These are phyloP conservation scores for Diddensiella transvaalensis DNA, from an alignment of 805 yeast genomes.

Conservation along the genomic window DNA sequence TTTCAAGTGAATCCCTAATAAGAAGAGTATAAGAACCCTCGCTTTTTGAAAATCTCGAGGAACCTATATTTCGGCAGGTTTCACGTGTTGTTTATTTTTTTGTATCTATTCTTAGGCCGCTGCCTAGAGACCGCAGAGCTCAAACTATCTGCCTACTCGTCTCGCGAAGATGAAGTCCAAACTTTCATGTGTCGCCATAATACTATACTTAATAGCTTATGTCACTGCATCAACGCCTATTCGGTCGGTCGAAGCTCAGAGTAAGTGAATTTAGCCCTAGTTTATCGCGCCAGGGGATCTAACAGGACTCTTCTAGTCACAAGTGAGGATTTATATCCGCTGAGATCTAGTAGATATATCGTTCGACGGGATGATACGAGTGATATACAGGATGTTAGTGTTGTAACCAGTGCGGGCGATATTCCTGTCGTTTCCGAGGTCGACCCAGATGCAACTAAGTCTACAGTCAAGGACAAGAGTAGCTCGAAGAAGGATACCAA, in stretches of 20 bases:
- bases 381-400: not conserved
- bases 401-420: not conserved
- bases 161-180: not conserved
- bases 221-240: not conserved
- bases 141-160: not conserved
- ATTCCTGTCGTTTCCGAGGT: conserved; percentile 3
- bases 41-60: too few relatives aligned
- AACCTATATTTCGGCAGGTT: too few relatives aligned
- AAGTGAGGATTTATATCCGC: not conserved
- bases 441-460: not conserved
- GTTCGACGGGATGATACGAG: not conserved
- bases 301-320: not conserved
- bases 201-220: too few relatives aligned
- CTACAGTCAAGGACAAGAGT: not conserved
- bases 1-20: too few relatives aligned
- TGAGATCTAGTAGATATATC: not conserved
- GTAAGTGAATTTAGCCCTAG: not conserved
- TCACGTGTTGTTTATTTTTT: not conserved
- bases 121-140: not conserved
- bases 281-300: not conserved
- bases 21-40: too few relatives aligned
- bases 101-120: not conserved
- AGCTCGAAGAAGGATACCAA: not conserved
- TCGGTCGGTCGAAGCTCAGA: not conserved
- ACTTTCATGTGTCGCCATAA: not conserved